A percentile compares a stretch with the other conserved stretches of the same genome.
phyloP scores from a whole-genome alignment of 139 green algal species.

The Chlamydomonas eustigma region DNA sequence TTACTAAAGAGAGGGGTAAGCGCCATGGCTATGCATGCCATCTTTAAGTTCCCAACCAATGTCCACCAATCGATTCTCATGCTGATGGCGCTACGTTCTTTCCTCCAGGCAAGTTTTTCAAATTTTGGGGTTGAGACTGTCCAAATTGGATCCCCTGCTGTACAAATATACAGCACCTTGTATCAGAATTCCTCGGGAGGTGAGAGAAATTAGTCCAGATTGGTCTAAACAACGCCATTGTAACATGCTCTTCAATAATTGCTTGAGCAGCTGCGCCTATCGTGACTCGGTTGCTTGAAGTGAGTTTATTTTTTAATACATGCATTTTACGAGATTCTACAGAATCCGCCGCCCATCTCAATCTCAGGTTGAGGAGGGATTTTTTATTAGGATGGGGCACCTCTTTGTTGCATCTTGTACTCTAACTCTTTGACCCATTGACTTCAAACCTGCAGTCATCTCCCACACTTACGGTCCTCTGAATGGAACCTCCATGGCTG shows the following conservation, averaged over 20 bases:
- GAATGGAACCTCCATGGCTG: constrained; percentile 8
- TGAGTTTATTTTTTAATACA: background rate
- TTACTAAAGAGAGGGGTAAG: too few species aligned
- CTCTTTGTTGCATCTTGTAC: too few species aligned
- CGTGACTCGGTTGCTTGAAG: background rate
- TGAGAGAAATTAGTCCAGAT: background rate
- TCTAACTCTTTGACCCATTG: too few species aligned
- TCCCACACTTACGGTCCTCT: constrained; percentile 7
- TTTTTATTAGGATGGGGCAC: too few species aligned
- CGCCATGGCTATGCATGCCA: too few species aligned
- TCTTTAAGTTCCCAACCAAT: too few species aligned
- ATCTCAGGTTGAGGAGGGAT: too few species aligned
- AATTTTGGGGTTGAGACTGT: constrained; percentile 1
- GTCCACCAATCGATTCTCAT: too few species aligned
- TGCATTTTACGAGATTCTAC: background rate
- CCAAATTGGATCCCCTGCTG: constrained; percentile 7
- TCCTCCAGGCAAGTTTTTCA: background rate
- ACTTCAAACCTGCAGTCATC: constrained; percentile 8
- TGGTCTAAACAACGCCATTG: background rate
- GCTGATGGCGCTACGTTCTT: too few species aligned
- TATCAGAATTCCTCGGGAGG: background rate
- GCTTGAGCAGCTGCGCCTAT: background rate
- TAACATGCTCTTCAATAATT: background rate
- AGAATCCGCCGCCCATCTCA: background rate
- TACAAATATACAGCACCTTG: background rate